phyloP scores from a whole-genome alignment of 2,329 filamentous ascomycete genomes.

The Ascochyta pisi region DNA sequence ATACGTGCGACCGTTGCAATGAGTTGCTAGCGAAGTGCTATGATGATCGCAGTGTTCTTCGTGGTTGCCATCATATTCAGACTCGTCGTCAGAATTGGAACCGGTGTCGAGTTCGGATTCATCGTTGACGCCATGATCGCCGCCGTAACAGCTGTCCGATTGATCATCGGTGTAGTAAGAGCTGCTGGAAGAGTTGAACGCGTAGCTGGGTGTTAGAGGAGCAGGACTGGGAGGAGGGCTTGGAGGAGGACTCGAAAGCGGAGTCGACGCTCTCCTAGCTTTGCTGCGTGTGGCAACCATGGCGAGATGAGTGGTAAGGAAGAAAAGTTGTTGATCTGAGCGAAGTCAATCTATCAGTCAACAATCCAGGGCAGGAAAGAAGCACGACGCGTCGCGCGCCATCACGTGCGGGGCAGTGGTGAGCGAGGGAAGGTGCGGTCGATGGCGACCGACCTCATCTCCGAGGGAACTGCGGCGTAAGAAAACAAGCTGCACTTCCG shows the following conservation, averaged over 20 bases:
- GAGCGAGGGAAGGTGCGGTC: constrained; percentile 2
- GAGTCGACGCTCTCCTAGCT: neutral
- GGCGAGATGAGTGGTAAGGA: neutral
- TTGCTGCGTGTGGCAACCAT: constrained; percentile 5
- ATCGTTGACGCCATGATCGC: neutral
- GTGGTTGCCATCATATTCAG: neutral
- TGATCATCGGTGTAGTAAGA: constrained; percentile 2
- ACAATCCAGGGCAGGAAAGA: neutral
- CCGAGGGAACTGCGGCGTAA: neutral
- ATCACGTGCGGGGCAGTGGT: neutral
- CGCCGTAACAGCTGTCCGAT: constrained; percentile 1
- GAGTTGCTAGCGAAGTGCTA: neutral
- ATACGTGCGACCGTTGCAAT: constrained; percentile 11
- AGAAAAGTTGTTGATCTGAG: neutral
- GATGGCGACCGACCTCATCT: neutral
- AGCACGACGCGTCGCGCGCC: constrained; percentile 7
- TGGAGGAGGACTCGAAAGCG: constrained; percentile 5
- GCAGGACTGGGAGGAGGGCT: neutral
- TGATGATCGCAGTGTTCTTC: constrained; percentile 11
- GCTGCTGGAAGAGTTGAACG: neutral
- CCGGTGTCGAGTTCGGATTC: neutral
- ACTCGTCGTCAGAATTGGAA: neutral
- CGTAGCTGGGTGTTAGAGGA: neutral
- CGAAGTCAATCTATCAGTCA: neutral
- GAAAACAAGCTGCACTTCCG: neutral